Percentiles rank a stretch among this genome's conserved stretches.
Conservation (phyloP, 768 basidiomycete species). For the Pleurotus salmoneostramineus region DNA sequence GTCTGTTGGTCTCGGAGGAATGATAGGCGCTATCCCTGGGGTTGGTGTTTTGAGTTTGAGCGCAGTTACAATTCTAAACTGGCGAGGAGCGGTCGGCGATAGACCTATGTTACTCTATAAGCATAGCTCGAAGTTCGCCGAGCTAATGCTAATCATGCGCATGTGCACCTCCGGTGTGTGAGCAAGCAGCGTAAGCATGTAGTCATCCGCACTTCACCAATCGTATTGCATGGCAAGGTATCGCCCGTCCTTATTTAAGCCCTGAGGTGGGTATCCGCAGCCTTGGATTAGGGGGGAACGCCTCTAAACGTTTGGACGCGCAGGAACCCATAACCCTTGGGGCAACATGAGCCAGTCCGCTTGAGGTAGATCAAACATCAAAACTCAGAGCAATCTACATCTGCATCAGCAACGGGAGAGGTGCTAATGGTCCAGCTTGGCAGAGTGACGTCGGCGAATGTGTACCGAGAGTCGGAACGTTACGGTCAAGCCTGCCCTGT, state of each 20-base stretch:
- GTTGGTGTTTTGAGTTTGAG: too few relatives aligned
- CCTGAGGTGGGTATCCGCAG: background rate
- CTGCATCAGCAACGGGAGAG: background rate
- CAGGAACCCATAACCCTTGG: conserved; percentile 2
- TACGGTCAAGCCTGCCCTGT: background rate
- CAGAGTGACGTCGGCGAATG: background rate
- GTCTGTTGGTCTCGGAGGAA: too few relatives aligned
- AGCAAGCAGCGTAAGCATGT: conserved; percentile 1
- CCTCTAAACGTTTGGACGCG: background rate
- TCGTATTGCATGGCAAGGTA: background rate
- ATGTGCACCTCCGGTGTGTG: background rate
- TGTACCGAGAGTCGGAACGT: background rate
- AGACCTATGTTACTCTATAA: too few relatives aligned
- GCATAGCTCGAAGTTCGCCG: too few relatives aligned
- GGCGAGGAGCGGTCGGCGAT: too few relatives aligned
- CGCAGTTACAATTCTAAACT: too few relatives aligned
- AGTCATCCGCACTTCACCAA: background rate
- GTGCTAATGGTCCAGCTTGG: background rate
- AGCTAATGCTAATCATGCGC: background rate
- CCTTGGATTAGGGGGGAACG: background rate
- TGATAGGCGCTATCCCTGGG: too few relatives aligned
- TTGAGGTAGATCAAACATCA: background rate
- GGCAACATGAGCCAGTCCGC: conserved; percentile 4
- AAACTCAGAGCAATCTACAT: too few relatives aligned
- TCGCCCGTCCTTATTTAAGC: background rate